Percentiles rank a stretch among this genome's conserved stretches.
These are phyloP conservation scores for Populus ilicifolia DNA, from an alignment of 345 rosid species.

Conservation along the genomic window DNA sequence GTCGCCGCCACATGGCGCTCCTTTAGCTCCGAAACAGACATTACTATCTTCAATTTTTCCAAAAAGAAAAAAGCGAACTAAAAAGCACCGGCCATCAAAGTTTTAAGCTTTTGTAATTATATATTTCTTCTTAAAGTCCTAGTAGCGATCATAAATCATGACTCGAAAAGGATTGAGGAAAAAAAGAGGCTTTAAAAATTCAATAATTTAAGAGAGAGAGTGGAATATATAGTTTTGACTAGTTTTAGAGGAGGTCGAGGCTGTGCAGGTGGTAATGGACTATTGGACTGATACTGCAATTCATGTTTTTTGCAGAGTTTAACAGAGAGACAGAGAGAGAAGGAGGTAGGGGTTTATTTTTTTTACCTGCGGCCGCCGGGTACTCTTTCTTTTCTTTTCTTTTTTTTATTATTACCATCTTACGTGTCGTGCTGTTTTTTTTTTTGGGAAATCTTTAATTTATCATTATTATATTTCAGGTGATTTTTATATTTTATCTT, in stretches of 20 bases:
- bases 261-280: not conserved
- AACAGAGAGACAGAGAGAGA: not conserved
- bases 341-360: not conserved
- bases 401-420: not conserved
- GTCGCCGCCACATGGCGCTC: conserved; percentile 73
- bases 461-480: no score
- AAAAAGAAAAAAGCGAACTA: not conserved
- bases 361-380: not conserved
- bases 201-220: not conserved
- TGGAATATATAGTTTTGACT: not conserved
- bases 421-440: not conserved
- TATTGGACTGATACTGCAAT: not conserved
- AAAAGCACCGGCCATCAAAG: not conserved
- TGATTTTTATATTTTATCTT: no score
- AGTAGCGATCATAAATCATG: not conserved
- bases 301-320: not conserved
- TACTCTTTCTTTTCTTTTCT: not conserved
- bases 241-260: not conserved
- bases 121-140: not conserved
- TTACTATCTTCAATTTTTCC: conserved; percentile 11
- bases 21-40: conserved; percentile 88
- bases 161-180: not conserved
- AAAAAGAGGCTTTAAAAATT: not conserved
- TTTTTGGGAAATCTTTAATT: not conserved
- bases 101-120: not conserved